Evolutionary conservation across 2,329 filamentous ascomycete genomes (phyloP).

Genomic region (Lithohypha guttulata): DNA sequence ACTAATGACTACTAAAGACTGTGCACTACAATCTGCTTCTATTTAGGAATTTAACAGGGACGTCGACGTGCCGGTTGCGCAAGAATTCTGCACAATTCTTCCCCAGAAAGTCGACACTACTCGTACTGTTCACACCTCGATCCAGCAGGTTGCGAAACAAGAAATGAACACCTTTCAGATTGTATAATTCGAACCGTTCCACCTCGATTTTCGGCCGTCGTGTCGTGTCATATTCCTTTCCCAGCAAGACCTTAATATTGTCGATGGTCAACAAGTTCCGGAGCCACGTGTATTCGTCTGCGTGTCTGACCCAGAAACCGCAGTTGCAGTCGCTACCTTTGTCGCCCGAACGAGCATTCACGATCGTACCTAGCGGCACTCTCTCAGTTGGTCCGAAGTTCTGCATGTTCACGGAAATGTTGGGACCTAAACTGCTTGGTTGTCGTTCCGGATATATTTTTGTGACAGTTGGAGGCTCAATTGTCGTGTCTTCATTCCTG

Average conservation of each 20-base stretch:
- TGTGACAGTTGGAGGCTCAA: constrained; percentile 20
- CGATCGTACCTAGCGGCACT: constrained; percentile 26
- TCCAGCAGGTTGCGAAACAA: constrained; percentile 30
- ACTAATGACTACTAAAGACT: neutral
- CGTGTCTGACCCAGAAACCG: constrained; percentile 27
- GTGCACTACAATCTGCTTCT: constrained; percentile 23
- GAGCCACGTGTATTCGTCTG: constrained; percentile 26
- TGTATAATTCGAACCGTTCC: constrained; percentile 39
- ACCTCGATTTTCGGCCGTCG: constrained; percentile 25
- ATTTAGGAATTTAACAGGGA: constrained; percentile 27
- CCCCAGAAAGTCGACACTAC: constrained; percentile 29
- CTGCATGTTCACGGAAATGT: constrained; percentile 15
- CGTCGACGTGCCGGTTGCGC: constrained; percentile 27
- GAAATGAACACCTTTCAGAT: constrained; percentile 32
- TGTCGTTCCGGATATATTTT: constrained; percentile 21
- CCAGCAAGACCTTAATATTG: constrained; percentile 25
- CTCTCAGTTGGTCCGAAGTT: constrained; percentile 24
- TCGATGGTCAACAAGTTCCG: constrained; percentile 19
- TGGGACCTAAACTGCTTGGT: constrained; percentile 18
- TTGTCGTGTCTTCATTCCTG: constrained; percentile 18
- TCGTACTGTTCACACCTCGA: constrained; percentile 28
- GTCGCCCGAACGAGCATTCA: constrained; percentile 28
- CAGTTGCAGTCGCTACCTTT: constrained; percentile 29
- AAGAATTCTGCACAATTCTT: constrained; percentile 33
- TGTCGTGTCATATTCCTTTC: constrained; percentile 27